Evolutionary conservation across 2,329 filamentous ascomycete species (phyloP), one percentile per base, ranked within the genome.

Genomic region (Sarocladiaceae sp.): DNA sequence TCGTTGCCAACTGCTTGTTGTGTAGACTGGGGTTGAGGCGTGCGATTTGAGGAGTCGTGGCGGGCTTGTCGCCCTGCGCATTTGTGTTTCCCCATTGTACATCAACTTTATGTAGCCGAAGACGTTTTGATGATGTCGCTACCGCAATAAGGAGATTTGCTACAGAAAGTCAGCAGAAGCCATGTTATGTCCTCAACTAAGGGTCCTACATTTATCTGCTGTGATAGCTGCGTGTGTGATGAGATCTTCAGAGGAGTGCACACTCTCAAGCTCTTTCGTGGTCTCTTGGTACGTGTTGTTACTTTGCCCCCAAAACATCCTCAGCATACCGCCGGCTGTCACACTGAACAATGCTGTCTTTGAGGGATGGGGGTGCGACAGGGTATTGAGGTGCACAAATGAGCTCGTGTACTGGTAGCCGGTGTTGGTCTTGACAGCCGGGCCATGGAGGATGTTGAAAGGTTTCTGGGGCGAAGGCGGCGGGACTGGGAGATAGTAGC

Each of bases 291-390:
- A 83, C 53, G 79, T 79, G 45, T 72, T 76, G 59, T 82, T 88
- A 33, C 78, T 81, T 51, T 90, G 86, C 32, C 85, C 78, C 66
- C 83, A 95, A 40, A 90, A 74, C 55, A 96, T 71, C 55, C 82
- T 84, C 45, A 96, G 69, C 39, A 79, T 66, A 6, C 87, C 88
- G 53, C 81, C 81, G 34, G 82, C 77, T 23, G 86, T 93, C 44
- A 95, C 75, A 51, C 82, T 85, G 11, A 95, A 64, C 33, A 96
- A 64, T 1, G 86, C 85, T 40, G 85, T 83, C 60, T 86, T 88
- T 44, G 73, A 72, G 2, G 78, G 71, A 47, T 79, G 76, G 0
- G 85, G 84, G 59, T 95, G 88, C 48, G 77, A 82, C 4, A 89
- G 86, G 3, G 84, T 84, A 33, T 80, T 73, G 9, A 80, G 78